Base-by-base conservation (phyloP, 2,329 filamentous ascomycete species). In the Rutstroemia sydowiana region DNA sequence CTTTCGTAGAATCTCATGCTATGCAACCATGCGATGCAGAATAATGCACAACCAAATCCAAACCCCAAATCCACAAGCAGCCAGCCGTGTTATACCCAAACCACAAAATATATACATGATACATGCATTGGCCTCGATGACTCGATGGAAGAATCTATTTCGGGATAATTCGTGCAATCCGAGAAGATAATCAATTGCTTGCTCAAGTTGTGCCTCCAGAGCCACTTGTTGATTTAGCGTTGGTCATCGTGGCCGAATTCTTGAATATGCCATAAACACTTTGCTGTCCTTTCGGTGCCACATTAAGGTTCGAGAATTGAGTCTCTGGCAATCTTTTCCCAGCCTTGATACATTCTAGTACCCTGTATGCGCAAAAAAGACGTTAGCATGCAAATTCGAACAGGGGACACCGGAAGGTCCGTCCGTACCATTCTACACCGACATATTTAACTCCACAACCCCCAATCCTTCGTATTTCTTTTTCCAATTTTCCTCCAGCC, bases 381-480 rank as follows among this genome's bases (percentile, higher is more conserved):
- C 34, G 6, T 42, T 31, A 34, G 37, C 44, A 49, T 48, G 1
- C 18, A 54, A 32, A 40, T 26, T 16, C 43, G 10, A 42, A 51
- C 48, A 51, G 48, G 48, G 48, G 26, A 42, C 21, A 52, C 34
- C 40, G 30, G 39, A 18, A 32, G 28, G 32, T 5, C 14, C 23
- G 23, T 26, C 55, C 74, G 62, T 65, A 86, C 88, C 90, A 96
- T 61, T 95, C 85, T 23, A 84, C 87, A 47, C 77, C 81, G 49
- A 96, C 85, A 67, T 86, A 92, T 70, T 84, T 91, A 47, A 95
- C 75, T 23, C 78, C 81, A 57, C 79, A 81, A 10, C 87, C 87
- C 20, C 84, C 75, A 3, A 81, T 73, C 51, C 77, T 77, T 23
- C 73, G 69, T 51, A 95, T 85, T 71, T 95, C 91, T 67, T 80